phyloP scores from a whole-genome alignment of 169 alveolate genomes.

The Besnoitia besnoiti region DNA sequence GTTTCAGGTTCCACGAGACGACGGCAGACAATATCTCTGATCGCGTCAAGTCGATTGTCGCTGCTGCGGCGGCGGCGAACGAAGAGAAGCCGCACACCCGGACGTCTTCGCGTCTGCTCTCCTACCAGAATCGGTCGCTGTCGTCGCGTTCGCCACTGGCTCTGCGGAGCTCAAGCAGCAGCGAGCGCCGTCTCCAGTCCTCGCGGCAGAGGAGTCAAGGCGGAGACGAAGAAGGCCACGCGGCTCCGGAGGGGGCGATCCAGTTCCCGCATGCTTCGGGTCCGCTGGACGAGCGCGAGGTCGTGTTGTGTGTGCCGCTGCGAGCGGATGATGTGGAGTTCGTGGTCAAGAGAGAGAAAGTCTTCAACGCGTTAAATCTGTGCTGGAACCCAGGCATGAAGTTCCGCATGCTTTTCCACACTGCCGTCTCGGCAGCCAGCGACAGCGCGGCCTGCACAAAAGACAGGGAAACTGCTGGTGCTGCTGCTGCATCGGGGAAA shows the following conservation, averaged over 20 bases:
- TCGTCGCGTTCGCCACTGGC: neutral
- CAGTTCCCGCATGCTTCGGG: conserved; percentile 23
- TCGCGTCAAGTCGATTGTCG: conserved; percentile 24
- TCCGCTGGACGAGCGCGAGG: conserved; percentile 37
- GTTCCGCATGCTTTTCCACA: conserved; percentile 50
- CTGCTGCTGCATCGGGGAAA: neutral
- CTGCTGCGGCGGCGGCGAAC: conserved; percentile 58
- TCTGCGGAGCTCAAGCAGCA: neutral
- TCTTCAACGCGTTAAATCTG: conserved; percentile 40
- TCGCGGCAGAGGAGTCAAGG: neutral
- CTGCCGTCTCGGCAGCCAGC: neutral
- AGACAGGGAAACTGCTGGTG: neutral
- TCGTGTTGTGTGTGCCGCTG: conserved; percentile 36
- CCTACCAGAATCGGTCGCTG: neutral
- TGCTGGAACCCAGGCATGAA: conserved; percentile 48
- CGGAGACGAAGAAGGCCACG: neutral
- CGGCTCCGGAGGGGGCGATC: neutral
- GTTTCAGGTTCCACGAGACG: conserved; percentile 43
- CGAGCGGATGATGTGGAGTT: conserved; percentile 19
- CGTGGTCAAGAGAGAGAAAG: conserved; percentile 15
- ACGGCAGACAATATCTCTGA: conserved; percentile 54
- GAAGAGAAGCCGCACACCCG: conserved; percentile 46
- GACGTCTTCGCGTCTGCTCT: conserved; percentile 12
- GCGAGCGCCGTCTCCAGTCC: neutral
- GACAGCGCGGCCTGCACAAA: neutral